Base-by-base conservation (phyloP, 352 stramenopile species). In the Pseudoperonospora humuli region DNA sequence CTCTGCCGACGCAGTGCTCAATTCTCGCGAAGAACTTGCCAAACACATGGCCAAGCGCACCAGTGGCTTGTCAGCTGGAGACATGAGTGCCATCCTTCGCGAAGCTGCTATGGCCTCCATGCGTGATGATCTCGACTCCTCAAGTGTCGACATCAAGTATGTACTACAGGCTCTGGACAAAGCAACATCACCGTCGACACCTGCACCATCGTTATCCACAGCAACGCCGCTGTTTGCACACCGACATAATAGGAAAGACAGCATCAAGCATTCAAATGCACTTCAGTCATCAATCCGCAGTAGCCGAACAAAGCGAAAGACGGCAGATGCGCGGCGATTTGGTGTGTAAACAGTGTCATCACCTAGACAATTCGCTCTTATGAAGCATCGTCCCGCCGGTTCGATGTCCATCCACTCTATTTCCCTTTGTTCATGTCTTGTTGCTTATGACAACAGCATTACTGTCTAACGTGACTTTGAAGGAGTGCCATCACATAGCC, bases 41-140 rank as follows among this genome's bases (percentile, higher is more conserved):
- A 48, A 24, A 19, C 63, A 69, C 36, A 59, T 93, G 15, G 75
- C 73, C 7, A 63, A 74, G 1, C 58, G 62, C n/a, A 84, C 77
- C 2, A 46, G 39, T 26, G 72, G 67, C 0, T 69, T 75, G 21
- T 73, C 75, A 14, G 78, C 75, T 28, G 66, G 64, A 27, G 73
- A 89, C 8, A 50, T 93, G 29, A 52, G 49, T 34, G 65, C 75
- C 1, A 60, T 93, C 25, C 74, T 93, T 38, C 75, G 73, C 1
- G 77, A 93, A 58, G 77, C 80, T 24, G 75, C 77, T 7, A 84
- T 93, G 69, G 63, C 77, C 1, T 76, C 70, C 2, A 69, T 93
- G 61, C 73, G 80, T 10, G 59, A 80, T 6, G 50, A 73, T 18
- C 60, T 93, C n/a, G 45, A 70, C 7, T 56, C 59, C 3, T 50